Base-by-base conservation (phyloP, 495 filamentous ascomycete genomes). In the Penicillium chermesinum region DNA sequence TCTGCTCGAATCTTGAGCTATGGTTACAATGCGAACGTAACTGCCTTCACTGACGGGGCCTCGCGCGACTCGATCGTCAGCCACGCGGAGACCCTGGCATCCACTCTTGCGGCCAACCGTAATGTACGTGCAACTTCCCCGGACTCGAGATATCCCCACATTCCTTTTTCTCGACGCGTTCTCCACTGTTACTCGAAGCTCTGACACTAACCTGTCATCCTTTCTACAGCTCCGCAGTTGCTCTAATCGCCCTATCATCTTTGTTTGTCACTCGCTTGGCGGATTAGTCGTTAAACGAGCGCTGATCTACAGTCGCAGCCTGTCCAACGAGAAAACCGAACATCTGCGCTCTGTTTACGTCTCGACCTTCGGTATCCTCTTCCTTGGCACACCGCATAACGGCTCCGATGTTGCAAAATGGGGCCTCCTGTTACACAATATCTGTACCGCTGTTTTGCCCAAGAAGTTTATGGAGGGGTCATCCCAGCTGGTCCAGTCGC, bases 361-460 rank as follows among this genome's bases (percentile, higher is more conserved):
- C 7, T 89, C 87, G 2, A 91, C 88, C 0, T 95, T 85, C 48
- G 88, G 86, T 15, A 82, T 94, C 21, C 74, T 95, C 17, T 95
- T 95, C 58, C 74, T 95, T 22, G 89, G 89, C 15, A 94, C 89
- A n/a, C 89, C 89, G 7, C 89, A 95, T 58, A 83, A 79, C 38
- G 89, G 89, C 0, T 81, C 87, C 2, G 84, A 88, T 52, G 58
- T 86, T 12, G 89, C 89, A 7, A 79, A 80, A 64, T 91, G 86
- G 87, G 88, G 86, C 2, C 70, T 78, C 7, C 71, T 88, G 48
- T 66, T 90, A 37, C 85, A 91, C 58, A 77, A 78, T 43, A 86
- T 94, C 63, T 85, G 83, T 51, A 76, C 75, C 22, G 79, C 79
- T 1, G 77, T 90, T 15, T 65, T 90, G 17, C 86, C 88, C 0